A percentile compares a stretch with the other conserved stretches of the same genome.
Evolutionary conservation across 148 eudicot genomes (phyloP).

Genomic region (Rhododendron molle): DNA sequence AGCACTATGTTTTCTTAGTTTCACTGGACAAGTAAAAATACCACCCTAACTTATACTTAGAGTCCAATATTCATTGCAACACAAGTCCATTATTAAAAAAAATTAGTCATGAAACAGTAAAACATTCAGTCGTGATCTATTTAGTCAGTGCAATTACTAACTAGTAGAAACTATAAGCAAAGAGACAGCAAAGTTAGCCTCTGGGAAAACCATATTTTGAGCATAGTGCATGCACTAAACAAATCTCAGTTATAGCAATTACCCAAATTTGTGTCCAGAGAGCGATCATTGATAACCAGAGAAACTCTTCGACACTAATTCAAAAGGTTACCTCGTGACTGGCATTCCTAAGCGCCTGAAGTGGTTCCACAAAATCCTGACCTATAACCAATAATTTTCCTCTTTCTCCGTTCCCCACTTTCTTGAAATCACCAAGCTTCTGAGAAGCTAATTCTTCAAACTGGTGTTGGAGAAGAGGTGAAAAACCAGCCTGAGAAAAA

Average conservation of each 20-base stretch:
- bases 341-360: conserved; percentile 77
- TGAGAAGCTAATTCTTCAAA: conserved; percentile 62
- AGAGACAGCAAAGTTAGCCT: background rate
- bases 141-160: background rate
- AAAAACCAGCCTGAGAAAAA: conserved; percentile 67
- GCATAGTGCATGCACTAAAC: background rate
- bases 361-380: conserved; percentile 86
- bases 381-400: conserved; percentile 64
- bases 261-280: background rate
- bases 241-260: background rate
- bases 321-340: conserved; percentile 62
- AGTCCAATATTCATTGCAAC: background rate
- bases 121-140: background rate
- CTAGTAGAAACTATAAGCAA: background rate
- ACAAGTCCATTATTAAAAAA: background rate
- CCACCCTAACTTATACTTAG: background rate
- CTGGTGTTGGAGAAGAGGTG: conserved; percentile 73
- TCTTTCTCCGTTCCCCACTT: conserved; percentile 23
- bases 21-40: background rate
- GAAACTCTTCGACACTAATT: background rate
- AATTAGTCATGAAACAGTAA: background rate
- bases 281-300: background rate
- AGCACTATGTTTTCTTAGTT: background rate
- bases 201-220: conserved; percentile 2
- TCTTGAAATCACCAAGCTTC: conserved; percentile 29